Conservation (phyloP, 108 stramenopile species). For the Cyclotella atomus region DNA sequence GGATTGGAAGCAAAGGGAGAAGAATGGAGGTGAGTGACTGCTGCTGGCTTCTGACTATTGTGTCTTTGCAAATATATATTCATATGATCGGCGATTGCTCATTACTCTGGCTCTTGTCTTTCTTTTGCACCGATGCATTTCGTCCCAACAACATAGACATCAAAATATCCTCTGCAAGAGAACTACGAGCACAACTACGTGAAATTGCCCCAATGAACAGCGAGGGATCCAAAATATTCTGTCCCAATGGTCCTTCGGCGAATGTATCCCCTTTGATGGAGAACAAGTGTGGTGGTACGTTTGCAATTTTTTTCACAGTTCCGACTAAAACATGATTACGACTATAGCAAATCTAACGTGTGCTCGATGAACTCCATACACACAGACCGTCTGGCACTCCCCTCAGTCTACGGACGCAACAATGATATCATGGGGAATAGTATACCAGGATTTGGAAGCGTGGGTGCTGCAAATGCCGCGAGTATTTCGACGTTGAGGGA, state of each 20-base stretch:
- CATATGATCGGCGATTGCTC: too few species aligned
- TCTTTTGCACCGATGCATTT: too few species aligned
- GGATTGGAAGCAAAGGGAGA: constrained; percentile 75
- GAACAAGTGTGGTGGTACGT: constrained; percentile 72
- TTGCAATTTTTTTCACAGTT: not conserved
- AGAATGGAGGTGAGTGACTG: constrained; percentile 67
- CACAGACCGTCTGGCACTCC: constrained; percentile 64
- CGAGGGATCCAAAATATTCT: constrained; percentile 78
- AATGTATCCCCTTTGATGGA: constrained; percentile 86
- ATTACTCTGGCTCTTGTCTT: too few species aligned
- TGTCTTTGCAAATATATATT: too few species aligned
- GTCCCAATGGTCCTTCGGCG: constrained; percentile 81
- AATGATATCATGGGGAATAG: constrained; percentile 79
- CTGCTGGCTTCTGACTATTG: too few species aligned
- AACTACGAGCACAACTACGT: constrained; percentile 66
- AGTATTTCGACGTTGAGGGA: constrained; percentile 30
- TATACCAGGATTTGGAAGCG: constrained; percentile 73
- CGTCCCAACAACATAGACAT: too few species aligned
- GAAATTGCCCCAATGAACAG: constrained; percentile 83
- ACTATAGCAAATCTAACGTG: too few species aligned
- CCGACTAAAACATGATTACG: too few species aligned
- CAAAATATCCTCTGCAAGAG: constrained; percentile 57
- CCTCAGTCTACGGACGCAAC: constrained; percentile 75
- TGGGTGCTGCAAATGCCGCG: constrained; percentile 2
- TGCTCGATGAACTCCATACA: too few species aligned